Evolutionary conservation across 352 stramenopile genomes (phyloP), one percentile per base, ranked within the genome.

Genomic region (Synura sp.): DNA sequence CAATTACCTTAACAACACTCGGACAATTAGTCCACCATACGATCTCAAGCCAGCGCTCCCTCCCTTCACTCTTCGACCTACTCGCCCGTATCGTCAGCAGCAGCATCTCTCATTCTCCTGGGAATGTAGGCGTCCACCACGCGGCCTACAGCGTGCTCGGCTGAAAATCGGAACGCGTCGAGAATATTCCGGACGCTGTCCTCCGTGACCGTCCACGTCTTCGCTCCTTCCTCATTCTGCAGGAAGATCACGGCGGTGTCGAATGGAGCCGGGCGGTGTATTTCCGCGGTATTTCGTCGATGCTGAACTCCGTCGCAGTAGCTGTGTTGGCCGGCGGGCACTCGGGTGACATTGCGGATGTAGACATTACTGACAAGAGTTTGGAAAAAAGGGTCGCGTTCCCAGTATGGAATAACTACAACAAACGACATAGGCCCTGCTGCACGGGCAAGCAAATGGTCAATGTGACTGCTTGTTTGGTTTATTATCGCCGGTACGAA

Each of bases 231-330:
- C 29, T 84, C 80, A 79, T 97, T 98, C 80, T 98, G 93, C 84
- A 93, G 93, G 81, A 97, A 97, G 82, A 98, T 96, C 3, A 97
- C 86, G 80, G 90, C 96, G 31, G 93, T 97, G 81, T 98, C 91
- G 81, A 97, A 97, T 9, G 92, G 97, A 59, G 80, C 83, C 34
- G 79, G 75, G 27, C 80, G 59, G 27, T 55, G 42, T 67, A 38
- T 80, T 38, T 78, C 79, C 38, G 77, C 80, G n/a, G n/a, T n/a
- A n/a, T n/a, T n/a, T 42, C 81, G 70, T 25, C 84, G 77, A 81
- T 90, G 80, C 63, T 89, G 86, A 22, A 84, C 88, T 12, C 86
- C 86, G 49, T 90, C 86, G 14, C 80, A 60, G 79, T 88, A 90
- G 59, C 83, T 87, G 70, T 90, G 86, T 25, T 84, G 57, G 55